Base-by-base conservation (phyloP, 805 yeast genomes). In the Saturnispora zaruensis region DNA sequence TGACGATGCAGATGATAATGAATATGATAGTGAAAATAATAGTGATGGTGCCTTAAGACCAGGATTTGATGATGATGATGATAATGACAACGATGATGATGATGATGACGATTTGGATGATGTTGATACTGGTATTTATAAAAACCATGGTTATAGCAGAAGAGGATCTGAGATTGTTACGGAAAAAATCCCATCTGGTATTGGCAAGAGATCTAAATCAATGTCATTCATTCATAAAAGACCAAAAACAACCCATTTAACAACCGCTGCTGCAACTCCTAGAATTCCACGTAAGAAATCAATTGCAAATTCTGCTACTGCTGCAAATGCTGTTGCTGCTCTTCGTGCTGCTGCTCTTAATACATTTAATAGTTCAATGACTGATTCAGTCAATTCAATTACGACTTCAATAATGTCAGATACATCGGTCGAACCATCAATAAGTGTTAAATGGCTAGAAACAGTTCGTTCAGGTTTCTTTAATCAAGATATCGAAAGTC, bases 251-350 rank as follows among this genome's bases (percentile, higher is more conserved):
- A 30, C 40, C 9, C 44, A 48, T 26, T 32, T 82, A 42, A 84
- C 91, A 13, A 87, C 87, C 18, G 91, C 91, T 21, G 89, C 89
- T 11, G 88, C 87, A 24, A 87, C 91, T 32, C 93, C 93, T 51
- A 72, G 91, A 59, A 77, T 84, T 9, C 82, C 88, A n/a, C 77
- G 79, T 55, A 71, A 77, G 32, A 75, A 59, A 33, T 56, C 81
- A 4, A 66, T 76, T 48, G 71, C 79, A 6, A 79, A 76, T 53
- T 70, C 79, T 36, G 81, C 84, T 9, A 73, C 73, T 51, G 83
- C 86, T 6, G 85, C 84, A 8, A 85, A 85, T 13, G 84, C 86
- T 2, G 86, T 83, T 32, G 86, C 88, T 38, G 87, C 86, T 23
- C 70, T 83, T 47, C 84, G 83, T 55, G 84, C 82, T 14, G 83